Base-by-base conservation (phyloP, 2,329 filamentous ascomycete species). In the Exutisphaerella laricina region DNA sequence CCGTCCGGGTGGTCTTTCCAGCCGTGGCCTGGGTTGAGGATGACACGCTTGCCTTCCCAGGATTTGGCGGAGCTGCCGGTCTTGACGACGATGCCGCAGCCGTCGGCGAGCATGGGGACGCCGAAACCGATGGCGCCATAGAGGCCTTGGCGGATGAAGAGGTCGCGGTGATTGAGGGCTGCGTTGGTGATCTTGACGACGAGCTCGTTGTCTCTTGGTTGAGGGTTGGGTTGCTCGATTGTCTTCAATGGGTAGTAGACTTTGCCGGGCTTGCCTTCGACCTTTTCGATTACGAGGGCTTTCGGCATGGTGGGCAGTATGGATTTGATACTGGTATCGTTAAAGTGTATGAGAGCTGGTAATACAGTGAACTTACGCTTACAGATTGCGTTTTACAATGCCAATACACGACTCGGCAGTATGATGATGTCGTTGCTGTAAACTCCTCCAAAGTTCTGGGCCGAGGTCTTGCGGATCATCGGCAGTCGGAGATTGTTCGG, bases 91-190 rank as follows among this genome's bases (percentile, higher is more conserved):
- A 77, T 70, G 41, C 89, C 90, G 55, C 77, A 82, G 51, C 87
- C 90, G 62, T 97, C 90, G 47, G 88, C 80, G 18, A 94, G 76
- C 30, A 97, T 70, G 1, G 90, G 87, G 4, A 81, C 73, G 46
- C 78, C 75, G 65, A 94, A 94, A 9, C 84, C 83, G 40, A 88
- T 84, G 55, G 79, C 84, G 0, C 90, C 90, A 71, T 97, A 97
- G 29, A 94, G 79, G 60, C 89, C 84, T 65, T 92, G 88, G 41
- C 90, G 85, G 66, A 94, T 85, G 70, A 96, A 97, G 55, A 94
- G 79, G 66, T 97, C 92, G 57, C 89, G 85, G 70, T 97, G 92
- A 71, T 97, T 97, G 38, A 97, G 80, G 10, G 90, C 84, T 1
- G 83, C 85, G 39, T 88, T 85, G 25, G 78, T 76, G 59, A 97